Conservation (phyloP, 2,329 filamentous ascomycete species). For the Dothiorella sarmentorum region DNA sequence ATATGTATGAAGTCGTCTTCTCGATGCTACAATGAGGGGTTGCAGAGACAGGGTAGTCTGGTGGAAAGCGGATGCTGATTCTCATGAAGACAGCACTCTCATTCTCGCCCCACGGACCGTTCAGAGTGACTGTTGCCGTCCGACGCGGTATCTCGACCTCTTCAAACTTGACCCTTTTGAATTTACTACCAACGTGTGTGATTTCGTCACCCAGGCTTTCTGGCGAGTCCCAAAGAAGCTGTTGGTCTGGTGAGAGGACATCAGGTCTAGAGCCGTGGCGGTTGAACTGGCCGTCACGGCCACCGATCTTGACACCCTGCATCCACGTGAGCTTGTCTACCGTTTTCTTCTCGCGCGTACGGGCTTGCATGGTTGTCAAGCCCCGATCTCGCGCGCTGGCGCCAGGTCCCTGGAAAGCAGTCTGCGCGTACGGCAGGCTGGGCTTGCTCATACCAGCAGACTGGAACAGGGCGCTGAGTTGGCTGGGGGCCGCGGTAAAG, state of each 20-base stretch:
- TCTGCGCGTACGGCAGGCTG: conserved; percentile 20
- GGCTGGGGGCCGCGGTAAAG: conserved; percentile 18
- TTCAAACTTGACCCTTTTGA: conserved; percentile 59
- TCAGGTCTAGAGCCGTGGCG: conserved; percentile 24
- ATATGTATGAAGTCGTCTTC: conserved; percentile 54
- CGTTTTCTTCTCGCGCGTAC: conserved; percentile 46
- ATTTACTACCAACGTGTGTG: conserved; percentile 58
- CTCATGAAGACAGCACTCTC: conserved; percentile 54
- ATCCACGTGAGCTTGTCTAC: conserved; percentile 62
- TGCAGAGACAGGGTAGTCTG: conserved; percentile 50
- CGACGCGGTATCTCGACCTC: conserved; percentile 54
- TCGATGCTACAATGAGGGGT: conserved; percentile 54
- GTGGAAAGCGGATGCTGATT: conserved; percentile 57
- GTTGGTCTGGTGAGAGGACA: conserved; percentile 19
- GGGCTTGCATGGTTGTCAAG: conserved; percentile 47
- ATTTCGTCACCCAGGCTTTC: conserved; percentile 60
- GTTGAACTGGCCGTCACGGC: conserved; percentile 25
- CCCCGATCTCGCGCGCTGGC: conserved; percentile 22
- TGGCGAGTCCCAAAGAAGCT: conserved; percentile 31
- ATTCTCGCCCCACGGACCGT: conserved; percentile 57
- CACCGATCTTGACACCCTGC: conserved; percentile 61
- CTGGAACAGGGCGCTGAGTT: conserved; percentile 22
- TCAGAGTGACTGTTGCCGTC: conserved; percentile 54
- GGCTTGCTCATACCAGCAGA: conserved; percentile 24
- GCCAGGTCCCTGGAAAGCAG: conserved; percentile 29